Evolutionary conservation across 2,329 filamentous ascomycete genomes (phyloP).

Genomic region (Arthrobotrys musiformis): DNA sequence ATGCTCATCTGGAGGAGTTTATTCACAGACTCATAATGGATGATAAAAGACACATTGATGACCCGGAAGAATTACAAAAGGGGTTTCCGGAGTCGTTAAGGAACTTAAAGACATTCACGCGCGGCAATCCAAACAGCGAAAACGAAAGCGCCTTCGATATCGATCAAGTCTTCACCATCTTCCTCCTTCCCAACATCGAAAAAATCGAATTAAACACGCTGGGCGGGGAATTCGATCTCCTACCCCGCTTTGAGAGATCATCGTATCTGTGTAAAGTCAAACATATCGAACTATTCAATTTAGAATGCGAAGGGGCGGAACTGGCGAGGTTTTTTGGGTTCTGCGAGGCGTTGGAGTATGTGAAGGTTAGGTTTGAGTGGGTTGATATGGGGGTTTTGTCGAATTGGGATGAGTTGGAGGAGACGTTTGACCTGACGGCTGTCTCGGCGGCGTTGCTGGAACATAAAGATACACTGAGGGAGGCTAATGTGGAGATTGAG

Average conservation of each 20-base stretch:
- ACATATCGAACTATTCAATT: neutral
- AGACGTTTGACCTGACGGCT: conserved; percentile 21
- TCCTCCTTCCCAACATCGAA: conserved; percentile 29
- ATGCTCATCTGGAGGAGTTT: conserved; percentile 12
- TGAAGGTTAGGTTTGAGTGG: conserved; percentile 24
- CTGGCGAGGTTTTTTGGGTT: conserved; percentile 21
- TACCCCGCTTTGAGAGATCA: conserved; percentile 3
- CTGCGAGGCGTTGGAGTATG: conserved; percentile 22
- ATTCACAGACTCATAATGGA: conserved; percentile 12
- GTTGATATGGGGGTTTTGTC: conserved; percentile 19
- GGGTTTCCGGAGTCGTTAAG: conserved; percentile 8
- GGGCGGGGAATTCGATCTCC: conserved; percentile 17
- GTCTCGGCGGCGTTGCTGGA: conserved; percentile 14
- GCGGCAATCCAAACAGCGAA: neutral
- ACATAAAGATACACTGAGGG: conserved; percentile 25
- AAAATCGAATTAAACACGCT: neutral
- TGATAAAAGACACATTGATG: neutral
- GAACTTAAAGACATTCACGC: neutral
- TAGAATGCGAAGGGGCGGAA: conserved; percentile 16
- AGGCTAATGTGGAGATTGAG: conserved; percentile 22
- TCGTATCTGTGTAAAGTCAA: conserved; percentile 13
- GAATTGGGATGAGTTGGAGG: conserved; percentile 35
- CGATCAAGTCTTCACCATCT: conserved; percentile 1
- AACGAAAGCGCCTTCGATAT: conserved; percentile 34
- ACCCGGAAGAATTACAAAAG: neutral